Conservation (phyloP, 768 basidiomycete species). For the Rhodotorula paludigena region DNA sequence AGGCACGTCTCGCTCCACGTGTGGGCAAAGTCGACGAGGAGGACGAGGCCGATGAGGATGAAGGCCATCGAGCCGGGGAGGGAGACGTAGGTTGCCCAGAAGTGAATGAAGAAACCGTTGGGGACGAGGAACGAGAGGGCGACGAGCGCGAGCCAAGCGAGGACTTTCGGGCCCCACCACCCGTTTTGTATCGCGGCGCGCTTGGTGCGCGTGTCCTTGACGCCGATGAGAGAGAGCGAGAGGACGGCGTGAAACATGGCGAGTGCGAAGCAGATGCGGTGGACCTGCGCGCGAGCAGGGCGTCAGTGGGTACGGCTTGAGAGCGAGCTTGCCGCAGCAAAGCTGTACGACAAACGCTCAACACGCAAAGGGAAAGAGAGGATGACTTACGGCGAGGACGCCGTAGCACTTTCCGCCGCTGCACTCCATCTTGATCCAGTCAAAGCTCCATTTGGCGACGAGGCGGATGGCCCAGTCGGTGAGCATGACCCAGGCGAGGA, state of each 20-base stretch:
- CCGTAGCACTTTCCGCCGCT: constrained; percentile 90
- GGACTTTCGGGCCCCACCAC: constrained; percentile 98
- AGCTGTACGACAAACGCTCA: too few relatives aligned
- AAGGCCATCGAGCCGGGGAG: constrained; percentile 89
- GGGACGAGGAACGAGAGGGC: constrained; percentile 87
- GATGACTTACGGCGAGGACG: constrained; percentile 71
- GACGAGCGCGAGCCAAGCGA: constrained; percentile 79
- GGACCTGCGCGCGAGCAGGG: constrained; percentile 52
- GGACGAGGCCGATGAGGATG: constrained; percentile 92
- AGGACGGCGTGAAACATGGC: constrained; percentile 80
- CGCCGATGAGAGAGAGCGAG: constrained; percentile 71
- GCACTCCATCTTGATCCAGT: constrained; percentile 98
- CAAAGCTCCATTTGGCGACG: constrained; percentile 87
- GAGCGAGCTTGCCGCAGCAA: neutral
- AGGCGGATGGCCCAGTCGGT: constrained; percentile 77
- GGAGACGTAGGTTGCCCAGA: constrained; percentile 82
- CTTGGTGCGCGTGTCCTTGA: constrained; percentile 83
- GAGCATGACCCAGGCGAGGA: constrained; percentile 95
- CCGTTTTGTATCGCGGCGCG: constrained; percentile 96
- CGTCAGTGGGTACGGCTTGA: neutral
- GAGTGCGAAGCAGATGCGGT: constrained; percentile 93
- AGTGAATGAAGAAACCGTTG: constrained; percentile 86
- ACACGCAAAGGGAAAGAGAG: neutral
- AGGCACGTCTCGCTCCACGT: constrained; percentile 97
- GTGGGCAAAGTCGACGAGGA: constrained; percentile 97